Evolutionary conservation across 1,284 basidiomycete genomes (phyloP), one percentile per base, ranked within the genome.

Genomic region (Moesziomyces antarcticus): DNA sequence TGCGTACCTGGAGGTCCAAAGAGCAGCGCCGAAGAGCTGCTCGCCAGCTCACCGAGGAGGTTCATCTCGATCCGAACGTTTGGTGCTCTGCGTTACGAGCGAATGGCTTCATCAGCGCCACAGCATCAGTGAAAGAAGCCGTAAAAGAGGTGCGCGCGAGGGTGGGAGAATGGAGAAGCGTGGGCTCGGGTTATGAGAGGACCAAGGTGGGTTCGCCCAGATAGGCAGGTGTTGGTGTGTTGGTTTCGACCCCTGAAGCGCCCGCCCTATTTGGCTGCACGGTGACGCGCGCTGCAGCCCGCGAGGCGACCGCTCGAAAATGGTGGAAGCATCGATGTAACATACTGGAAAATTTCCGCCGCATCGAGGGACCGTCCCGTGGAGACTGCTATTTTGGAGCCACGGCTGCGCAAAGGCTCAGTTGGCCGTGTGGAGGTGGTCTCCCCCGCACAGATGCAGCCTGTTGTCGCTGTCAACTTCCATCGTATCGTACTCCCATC

Each of bases 1-100:
- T 21, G 18, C 20, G 20, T 37, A 60, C 57, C 49, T 30, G 66
- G 60, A 22, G 66, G 60, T 7, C 60, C 66, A 48, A 54, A 69
- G 2, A 69, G 25, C 30, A 62, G 42, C 37, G 40, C 49, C 27
- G 55, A 55, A 10, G 59, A 62, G 65, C 48, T 55, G 22, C 51
- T 55, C 21, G 55, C 59, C 27, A 57, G 25, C 18, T 57, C 55
- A 3, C 48, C 14, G 27, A 68, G 41, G 50, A 61, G 40, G 24
- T 55, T 61, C 58, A 68, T 68, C 9, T n/a, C 45, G 43, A 2
- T 18, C 14, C 37, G 37, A 18, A 40, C 3, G 13, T 16, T 5
- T 18, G 14, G 18, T 18, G 37, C 13, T 40, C 37, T 46, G 27
- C 30, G 42, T 9, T 45, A n/a, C 20, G 42, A n/a, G 21, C 42